phyloP scores from a whole-genome alignment of 768 basidiomycete genomes.

The Chiua virens region DNA sequence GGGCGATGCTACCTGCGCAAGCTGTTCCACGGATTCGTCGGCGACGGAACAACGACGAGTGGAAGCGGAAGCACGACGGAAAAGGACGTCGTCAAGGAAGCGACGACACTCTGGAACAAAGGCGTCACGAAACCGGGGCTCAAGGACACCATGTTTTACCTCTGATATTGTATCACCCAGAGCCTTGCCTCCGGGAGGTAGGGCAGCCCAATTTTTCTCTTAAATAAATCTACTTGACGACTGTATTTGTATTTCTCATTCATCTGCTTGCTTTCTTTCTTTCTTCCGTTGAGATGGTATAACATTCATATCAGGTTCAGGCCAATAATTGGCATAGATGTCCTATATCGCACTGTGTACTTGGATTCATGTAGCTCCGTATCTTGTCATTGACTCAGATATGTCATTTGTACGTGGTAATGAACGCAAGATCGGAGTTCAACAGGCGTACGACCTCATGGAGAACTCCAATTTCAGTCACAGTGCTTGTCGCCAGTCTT shows the following conservation, averaged over 20 bases:
- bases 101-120: slow-evolving; percentile 50
- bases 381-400: not conserved
- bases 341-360: not conserved
- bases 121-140: slow-evolving; percentile 51
- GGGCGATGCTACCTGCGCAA: slow-evolving; percentile 53
- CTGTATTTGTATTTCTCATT: not conserved
- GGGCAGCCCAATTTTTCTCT: not conserved
- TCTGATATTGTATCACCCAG: slow-evolving; percentile 35
- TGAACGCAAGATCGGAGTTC: slow-evolving; percentile 1
- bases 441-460: slow-evolving; percentile 9
- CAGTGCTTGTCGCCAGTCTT: not conserved
- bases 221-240: not conserved
- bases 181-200: not conserved
- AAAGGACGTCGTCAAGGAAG: slow-evolving; percentile 54
- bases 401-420: not conserved
- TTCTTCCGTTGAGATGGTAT: not conserved
- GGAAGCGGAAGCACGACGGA: slow-evolving; percentile 42
- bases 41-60: slow-evolving; percentile 28
- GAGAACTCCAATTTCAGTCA: too few species aligned
- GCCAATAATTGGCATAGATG: not conserved
- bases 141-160: slow-evolving; percentile 77
- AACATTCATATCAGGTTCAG: not conserved
- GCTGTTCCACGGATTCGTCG: slow-evolving; percentile 40
- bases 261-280: not conserved
- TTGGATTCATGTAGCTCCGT: not conserved